These are phyloP conservation scores for Streptanthus diversifolius DNA, from an alignment of 345 rosid species.

Conservation along the genomic window DNA sequence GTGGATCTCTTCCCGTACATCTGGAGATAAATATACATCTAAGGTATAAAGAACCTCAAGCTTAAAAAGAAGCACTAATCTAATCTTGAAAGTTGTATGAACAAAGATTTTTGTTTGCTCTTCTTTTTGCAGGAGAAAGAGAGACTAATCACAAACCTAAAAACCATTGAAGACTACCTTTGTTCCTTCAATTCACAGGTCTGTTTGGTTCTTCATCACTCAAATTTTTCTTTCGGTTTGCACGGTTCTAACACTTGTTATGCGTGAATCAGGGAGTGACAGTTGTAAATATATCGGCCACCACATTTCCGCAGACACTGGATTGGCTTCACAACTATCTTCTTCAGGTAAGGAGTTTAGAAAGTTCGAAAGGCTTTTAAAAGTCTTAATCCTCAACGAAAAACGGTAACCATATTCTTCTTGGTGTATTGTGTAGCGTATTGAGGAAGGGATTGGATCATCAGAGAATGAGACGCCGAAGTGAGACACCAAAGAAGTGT, in stretches of 20 bases:
- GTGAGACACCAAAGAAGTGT: background rate
- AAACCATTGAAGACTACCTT: conserved; percentile 84
- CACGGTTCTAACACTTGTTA: background rate
- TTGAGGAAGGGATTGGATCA: conserved; percentile 75
- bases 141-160: conserved; percentile 61
- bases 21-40: conserved; percentile 53
- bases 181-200: conserved; percentile 87
- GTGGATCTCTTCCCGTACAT: conserved; percentile 68
- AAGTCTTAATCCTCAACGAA: background rate
- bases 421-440: conserved; percentile 43
- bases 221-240: background rate
- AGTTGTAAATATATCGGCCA: conserved; percentile 77
- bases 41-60: conserved; percentile 43
- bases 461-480: conserved; percentile 27
- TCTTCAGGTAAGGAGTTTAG: conserved; percentile 62
- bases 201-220: background rate
- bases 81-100: background rate
- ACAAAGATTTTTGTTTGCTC: background rate
- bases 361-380: background rate
- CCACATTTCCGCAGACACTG: conserved; percentile 82
- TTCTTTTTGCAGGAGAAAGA: conserved; percentile 59
- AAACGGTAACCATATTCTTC: background rate
- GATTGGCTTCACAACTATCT: conserved; percentile 82
- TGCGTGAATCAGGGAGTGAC: conserved; percentile 53
- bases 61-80: background rate